phyloP scores from a whole-genome alignment of 768 basidiomycete species.

The Mycena indigotica region DNA sequence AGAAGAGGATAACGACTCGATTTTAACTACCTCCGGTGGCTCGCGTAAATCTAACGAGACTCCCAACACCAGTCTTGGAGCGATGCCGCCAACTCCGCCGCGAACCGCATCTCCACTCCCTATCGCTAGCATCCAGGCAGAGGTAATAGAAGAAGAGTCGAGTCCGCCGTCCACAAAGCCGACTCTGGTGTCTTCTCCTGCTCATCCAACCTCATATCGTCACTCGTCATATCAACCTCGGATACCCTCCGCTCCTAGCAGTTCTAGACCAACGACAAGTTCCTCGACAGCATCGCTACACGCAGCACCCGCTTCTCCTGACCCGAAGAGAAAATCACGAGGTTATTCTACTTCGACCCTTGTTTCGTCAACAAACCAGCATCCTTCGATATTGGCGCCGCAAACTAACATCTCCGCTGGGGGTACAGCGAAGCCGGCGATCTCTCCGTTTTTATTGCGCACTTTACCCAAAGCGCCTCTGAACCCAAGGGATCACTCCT shows the following conservation, averaged over 20 bases:
- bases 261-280: background rate
- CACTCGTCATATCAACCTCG: conserved; percentile 19
- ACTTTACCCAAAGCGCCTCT: conserved; percentile 42
- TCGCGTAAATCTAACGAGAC: conserved; percentile 21
- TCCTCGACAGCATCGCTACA: conserved; percentile 10
- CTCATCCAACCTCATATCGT: conserved; percentile 5
- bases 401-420: background rate
- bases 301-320: background rate
- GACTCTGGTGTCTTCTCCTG: conserved; percentile 12
- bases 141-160: conserved; percentile 25
- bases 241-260: background rate
- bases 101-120: conserved; percentile 28
- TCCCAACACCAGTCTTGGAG: conserved; percentile 20
- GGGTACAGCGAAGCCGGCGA: conserved; percentile 4
- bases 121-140: conserved; percentile 14
- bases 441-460: conserved; percentile 36
- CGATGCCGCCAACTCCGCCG: conserved; percentile 26
- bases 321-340: conserved; percentile 10
- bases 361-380: background rate
- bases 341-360: conserved; percentile 19
- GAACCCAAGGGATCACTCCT: conserved; percentile 68
- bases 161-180: conserved; percentile 24
- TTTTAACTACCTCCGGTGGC: conserved; percentile 17
- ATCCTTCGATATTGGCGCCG: background rate
- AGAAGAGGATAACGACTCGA: conserved; percentile 21